Evolutionary conservation across 2,329 filamentous ascomycete species (phyloP).

Genomic region (Colletotrichum musae): DNA sequence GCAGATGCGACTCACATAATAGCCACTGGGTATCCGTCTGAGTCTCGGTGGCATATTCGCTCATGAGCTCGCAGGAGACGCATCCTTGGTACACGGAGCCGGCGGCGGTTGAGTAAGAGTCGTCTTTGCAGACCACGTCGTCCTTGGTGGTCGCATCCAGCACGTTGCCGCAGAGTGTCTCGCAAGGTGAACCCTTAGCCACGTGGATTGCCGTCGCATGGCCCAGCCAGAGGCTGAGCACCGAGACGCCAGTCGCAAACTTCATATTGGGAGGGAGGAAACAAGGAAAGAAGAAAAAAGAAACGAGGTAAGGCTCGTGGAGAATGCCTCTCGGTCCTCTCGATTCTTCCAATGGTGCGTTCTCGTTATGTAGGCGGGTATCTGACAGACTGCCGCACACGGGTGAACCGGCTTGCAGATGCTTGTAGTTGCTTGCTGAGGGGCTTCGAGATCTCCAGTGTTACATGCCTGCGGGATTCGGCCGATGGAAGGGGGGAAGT

Average conservation of each 20-base stretch:
- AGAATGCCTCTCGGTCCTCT: background rate
- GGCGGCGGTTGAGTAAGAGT: conserved; percentile 54
- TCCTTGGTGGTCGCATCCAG: conserved; percentile 59
- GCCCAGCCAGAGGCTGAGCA: conserved; percentile 45
- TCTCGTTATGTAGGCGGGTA: background rate
- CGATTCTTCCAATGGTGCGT: background rate
- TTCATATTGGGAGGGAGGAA: conserved; percentile 27
- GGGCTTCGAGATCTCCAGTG: conserved; percentile 8
- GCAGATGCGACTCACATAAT: conserved; percentile 63
- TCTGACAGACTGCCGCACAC: background rate
- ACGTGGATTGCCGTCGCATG: conserved; percentile 56
- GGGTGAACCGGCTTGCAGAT: conserved; percentile 12
- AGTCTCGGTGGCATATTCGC: conserved; percentile 59
- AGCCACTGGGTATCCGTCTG: conserved; percentile 68
- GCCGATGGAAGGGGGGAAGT: background rate
- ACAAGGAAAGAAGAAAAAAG: background rate
- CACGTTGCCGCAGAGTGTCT: conserved; percentile 67
- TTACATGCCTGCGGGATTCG: conserved; percentile 28
- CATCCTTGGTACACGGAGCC: conserved; percentile 68
- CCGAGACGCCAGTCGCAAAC: conserved; percentile 35
- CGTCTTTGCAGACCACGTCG: conserved; percentile 65
- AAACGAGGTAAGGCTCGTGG: background rate
- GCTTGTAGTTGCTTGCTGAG: conserved; percentile 15
- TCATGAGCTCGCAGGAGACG: conserved; percentile 66
- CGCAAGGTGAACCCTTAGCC: conserved; percentile 64